Conservation (phyloP, 805 yeast genomes). For the Ascoidea tarda region DNA sequence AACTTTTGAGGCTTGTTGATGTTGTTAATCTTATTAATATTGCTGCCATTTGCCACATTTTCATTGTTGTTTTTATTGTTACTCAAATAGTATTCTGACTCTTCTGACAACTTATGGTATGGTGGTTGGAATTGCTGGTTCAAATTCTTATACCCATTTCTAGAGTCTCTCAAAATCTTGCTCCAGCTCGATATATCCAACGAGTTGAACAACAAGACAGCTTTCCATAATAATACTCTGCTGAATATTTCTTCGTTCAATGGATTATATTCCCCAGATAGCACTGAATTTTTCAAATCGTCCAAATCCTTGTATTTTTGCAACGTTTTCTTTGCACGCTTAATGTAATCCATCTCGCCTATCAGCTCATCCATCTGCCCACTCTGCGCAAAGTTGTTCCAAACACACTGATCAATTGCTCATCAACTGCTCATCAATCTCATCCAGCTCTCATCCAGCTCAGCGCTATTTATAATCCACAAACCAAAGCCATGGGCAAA, state of each 20-base stretch:
- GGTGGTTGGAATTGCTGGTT: slow-evolving; percentile 2
- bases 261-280: slow-evolving; percentile 4
- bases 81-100: slow-evolving; percentile 1
- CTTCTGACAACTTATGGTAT: neutral
- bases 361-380: neutral
- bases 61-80: neutral
- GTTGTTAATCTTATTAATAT: neutral
- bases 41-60: neutral
- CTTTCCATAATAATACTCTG: slow-evolving; percentile 8
- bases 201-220: slow-evolving; percentile 4
- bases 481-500: too few relatives aligned
- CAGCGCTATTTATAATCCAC: too few relatives aligned
- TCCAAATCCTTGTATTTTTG: slow-evolving; percentile 2
- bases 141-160: slow-evolving; percentile 3
- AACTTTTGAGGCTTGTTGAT: neutral
- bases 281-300: slow-evolving; percentile 7
- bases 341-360: too few relatives aligned
- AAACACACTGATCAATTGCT: neutral
- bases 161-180: slow-evolving; percentile 1
- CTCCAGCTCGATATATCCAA: slow-evolving; percentile 3
- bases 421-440: too few relatives aligned
- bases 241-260: slow-evolving; percentile 2
- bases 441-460: too few relatives aligned
- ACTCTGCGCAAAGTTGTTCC: neutral
- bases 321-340: slow-evolving; percentile 1